Evolutionary conservation across 805 yeast species (phyloP), one percentile per base, ranked within the genome.

Genomic region (Wickerhamomyces xylosicus): DNA sequence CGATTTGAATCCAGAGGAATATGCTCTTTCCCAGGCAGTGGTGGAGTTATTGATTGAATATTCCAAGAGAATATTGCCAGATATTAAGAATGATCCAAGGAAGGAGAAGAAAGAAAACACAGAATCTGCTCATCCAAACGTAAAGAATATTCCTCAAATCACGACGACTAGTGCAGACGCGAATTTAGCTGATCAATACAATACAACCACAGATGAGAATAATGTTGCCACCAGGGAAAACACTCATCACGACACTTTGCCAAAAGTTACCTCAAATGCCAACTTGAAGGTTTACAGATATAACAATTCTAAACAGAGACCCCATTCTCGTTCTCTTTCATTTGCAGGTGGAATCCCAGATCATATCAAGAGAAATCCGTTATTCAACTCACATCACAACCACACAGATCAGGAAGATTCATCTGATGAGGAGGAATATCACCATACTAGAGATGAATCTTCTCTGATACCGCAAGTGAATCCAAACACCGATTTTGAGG

Each of bases 1-100:
- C 58, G 96, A 89, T 55, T 75, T 90, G 79, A 75, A 81, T 33
- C 97, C 97, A 1, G 85, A 78, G 25, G 97, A 92, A 59, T 89
- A 89, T 61, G 90, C 85, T 11, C 62, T 86, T 28, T 84, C 95
- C 5, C 86, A 89, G 47, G 69, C 77, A 7, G 95, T 85, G 27
- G 81, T 92, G 19, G 94, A 89, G 53, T 87, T 90, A 47, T 70
- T 92, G 63, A 84, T 90, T 41, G 89, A 82, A 47, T 86, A 90
- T 56, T 80, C 90, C 17, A 80, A 82, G 56, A 77, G 79, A 56
- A 68, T 90, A 34, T 63, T 89, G 41, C 86, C 90, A 19, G 70
- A 68, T 46, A 68, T 53, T 47, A 56, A 62, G 35, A 63, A 15
- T n/a, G 14, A 25, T 25, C 5, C 14, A 8, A 25, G 29, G 13